These are phyloP conservation scores for Rachicladosporium sp. DNA, from an alignment of 2,329 filamentous ascomycete genomes.

Conservation along the genomic window DNA sequence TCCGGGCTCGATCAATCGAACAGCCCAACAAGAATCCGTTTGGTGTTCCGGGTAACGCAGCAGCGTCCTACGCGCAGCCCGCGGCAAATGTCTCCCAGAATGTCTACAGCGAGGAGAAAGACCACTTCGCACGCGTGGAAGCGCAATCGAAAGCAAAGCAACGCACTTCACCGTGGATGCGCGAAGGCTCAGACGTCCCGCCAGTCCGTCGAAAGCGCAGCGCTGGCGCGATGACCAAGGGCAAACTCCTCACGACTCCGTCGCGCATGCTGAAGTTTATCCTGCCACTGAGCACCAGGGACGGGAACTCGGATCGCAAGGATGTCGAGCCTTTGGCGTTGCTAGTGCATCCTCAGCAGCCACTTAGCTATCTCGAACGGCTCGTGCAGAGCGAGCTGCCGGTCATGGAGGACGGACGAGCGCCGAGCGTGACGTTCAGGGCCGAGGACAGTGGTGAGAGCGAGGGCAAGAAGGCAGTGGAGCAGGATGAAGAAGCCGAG, in stretches of 20 bases:
- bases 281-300: conserved; percentile 55
- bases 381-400: conserved; percentile 81
- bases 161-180: conserved; percentile 52
- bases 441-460: conserved; percentile 63
- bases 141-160: conserved; percentile 38
- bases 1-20: background rate
- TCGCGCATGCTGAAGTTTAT: conserved; percentile 71
- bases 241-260: conserved; percentile 69
- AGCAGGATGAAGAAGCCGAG: conserved; percentile 20
- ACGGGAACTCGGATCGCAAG: conserved; percentile 48
- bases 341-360: conserved; percentile 79
- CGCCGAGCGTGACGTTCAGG: conserved; percentile 65
- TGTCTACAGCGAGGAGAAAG: conserved; percentile 33
- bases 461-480: conserved; percentile 21
- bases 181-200: conserved; percentile 47
- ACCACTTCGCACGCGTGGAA: conserved; percentile 32
- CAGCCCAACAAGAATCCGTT: conserved; percentile 1
- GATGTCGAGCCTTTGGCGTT: conserved; percentile 75
- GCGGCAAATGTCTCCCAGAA: conserved; percentile 31
- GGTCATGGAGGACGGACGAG: conserved; percentile 47
- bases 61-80: conserved; percentile 21
- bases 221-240: conserved; percentile 53
- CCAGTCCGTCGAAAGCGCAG: conserved; percentile 40
- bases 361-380: conserved; percentile 77
- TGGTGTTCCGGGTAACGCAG: conserved; percentile 3